These are phyloP conservation scores for Papiliotrema nemorosa DNA, from an alignment of 1,284 basidiomycete species.

Conservation along the genomic window DNA sequence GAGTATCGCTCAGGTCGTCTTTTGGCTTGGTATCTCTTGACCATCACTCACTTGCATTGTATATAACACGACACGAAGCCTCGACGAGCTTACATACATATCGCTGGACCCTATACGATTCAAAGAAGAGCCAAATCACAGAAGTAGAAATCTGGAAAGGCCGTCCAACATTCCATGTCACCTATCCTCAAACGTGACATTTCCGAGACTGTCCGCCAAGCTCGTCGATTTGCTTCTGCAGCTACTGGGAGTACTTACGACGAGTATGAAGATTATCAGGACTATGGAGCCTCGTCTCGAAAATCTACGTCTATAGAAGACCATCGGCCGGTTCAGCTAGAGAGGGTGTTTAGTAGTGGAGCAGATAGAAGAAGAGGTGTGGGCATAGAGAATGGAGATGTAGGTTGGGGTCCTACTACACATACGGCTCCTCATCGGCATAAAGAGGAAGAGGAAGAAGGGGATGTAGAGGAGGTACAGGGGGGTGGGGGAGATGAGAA, in stretches of 20 bases:
- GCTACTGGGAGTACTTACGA: conserved; percentile 13
- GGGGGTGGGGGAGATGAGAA: too few species aligned
- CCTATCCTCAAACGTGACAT: conserved; percentile 47
- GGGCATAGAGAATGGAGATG: conserved; percentile 5
- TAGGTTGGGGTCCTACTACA: not conserved
- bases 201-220: conserved; percentile 40
- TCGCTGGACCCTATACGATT: too few species aligned
- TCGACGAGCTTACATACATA: too few species aligned
- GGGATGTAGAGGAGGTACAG: not conserved
- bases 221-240: conserved; percentile 36
- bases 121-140: too few species aligned
- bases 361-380: conserved; percentile 7
- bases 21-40: too few species aligned
- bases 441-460: conserved; percentile 2
- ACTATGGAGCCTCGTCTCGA: too few species aligned
- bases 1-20: too few species aligned
- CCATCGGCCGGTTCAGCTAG: too few species aligned
- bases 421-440: not conserved
- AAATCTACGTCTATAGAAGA: too few species aligned
- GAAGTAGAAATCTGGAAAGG: too few species aligned
- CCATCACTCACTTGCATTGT: too few species aligned
- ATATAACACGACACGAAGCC: too few species aligned
- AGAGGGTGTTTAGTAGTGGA: not conserved
- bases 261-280: not conserved
- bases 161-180: conserved; percentile 37